A percentile compares a stretch with the other conserved stretches of the same genome.
These are phyloP conservation scores for Athelia sp. DNA, from an alignment of 1,284 basidiomycete genomes.

Conservation along the genomic window DNA sequence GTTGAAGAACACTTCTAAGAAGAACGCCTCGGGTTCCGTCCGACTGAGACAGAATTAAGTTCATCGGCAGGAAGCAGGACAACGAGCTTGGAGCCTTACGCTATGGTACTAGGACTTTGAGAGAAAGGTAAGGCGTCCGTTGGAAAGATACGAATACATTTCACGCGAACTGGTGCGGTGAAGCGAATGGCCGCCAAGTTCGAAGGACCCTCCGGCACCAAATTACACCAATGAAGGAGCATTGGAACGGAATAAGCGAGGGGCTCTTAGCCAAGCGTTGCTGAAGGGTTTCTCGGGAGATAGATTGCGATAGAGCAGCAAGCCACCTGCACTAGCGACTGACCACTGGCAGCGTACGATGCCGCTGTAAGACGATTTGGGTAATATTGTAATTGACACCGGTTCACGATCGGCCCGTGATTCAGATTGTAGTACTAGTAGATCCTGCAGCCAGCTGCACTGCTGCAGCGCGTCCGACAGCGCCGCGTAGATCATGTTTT, in stretches of 20 bases:
- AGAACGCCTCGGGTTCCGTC: conserved; percentile 69
- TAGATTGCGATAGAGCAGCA: too few relatives aligned
- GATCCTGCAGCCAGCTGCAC: too few relatives aligned
- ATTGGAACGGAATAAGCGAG: conserved; percentile 25
- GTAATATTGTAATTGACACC: too few relatives aligned
- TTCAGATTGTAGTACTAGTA: too few relatives aligned
- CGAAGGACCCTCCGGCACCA: conserved; percentile 52
- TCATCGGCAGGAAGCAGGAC: conserved; percentile 9
- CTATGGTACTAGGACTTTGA: conserved; percentile 49
- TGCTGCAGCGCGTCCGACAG: too few relatives aligned
- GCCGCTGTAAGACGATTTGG: too few relatives aligned
- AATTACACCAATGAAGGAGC: conserved; percentile 64
- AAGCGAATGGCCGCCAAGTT: conserved; percentile 65
- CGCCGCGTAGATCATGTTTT: too few relatives aligned
- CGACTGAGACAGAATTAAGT: conserved; percentile 45
- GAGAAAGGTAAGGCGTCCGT: conserved; percentile 55
- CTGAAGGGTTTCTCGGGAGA: too few relatives aligned
- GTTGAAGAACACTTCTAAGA: conserved; percentile 70
- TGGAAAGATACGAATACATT: conserved; percentile 60
- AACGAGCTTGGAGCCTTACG: conserved; percentile 41
- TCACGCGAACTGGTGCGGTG: conserved; percentile 54
- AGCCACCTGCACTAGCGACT: too few relatives aligned
- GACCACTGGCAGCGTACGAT: too few relatives aligned
- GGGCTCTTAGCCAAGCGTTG: not conserved
- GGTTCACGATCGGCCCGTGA: too few relatives aligned